Conservation (phyloP, 2,329 filamentous ascomycete species). For the Fusarium brevicatenulatum region DNA sequence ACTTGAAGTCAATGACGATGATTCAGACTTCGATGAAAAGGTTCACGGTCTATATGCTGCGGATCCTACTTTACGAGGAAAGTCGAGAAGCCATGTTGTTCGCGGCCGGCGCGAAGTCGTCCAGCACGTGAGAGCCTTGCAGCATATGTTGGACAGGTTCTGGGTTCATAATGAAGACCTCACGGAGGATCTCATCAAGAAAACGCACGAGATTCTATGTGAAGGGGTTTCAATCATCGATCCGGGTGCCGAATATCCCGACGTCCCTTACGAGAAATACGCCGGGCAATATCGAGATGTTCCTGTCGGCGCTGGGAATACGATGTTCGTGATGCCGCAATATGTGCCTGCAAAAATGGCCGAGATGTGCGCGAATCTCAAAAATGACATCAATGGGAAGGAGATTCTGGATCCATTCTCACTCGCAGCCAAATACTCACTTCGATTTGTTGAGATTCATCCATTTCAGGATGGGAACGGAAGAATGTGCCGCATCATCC, state of each 20-base stretch:
- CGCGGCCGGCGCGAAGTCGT: conserved; percentile 33
- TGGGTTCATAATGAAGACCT: conserved; percentile 1
- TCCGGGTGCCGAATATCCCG: neutral
- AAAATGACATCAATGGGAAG: conserved; percentile 18
- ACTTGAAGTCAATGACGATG: neutral
- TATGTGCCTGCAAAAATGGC: conserved; percentile 43
- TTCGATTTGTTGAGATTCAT: conserved; percentile 51
- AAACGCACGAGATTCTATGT: conserved; percentile 32
- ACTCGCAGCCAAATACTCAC: conserved; percentile 43
- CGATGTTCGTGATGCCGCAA: conserved; percentile 42
- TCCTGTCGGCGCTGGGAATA: conserved; percentile 39
- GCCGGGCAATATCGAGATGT: conserved; percentile 41
- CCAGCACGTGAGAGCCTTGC: conserved; percentile 38
- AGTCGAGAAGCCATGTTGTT: neutral
- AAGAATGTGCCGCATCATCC: conserved; percentile 50
- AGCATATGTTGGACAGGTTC: conserved; percentile 31
- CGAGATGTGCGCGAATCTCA: conserved; percentile 40
- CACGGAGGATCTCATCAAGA: conserved; percentile 34
- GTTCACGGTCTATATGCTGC: neutral
- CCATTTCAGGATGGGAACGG: conserved; percentile 55
- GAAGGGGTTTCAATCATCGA: conserved; percentile 6
- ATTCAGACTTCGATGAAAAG: neutral
- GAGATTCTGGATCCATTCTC: conserved; percentile 45
- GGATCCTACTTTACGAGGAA: neutral
- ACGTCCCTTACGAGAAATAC: conserved; percentile 29